Evolutionary conservation across 208 protist genomes (phyloP).

Genomic region (Sergeia podlipaevii): DNA sequence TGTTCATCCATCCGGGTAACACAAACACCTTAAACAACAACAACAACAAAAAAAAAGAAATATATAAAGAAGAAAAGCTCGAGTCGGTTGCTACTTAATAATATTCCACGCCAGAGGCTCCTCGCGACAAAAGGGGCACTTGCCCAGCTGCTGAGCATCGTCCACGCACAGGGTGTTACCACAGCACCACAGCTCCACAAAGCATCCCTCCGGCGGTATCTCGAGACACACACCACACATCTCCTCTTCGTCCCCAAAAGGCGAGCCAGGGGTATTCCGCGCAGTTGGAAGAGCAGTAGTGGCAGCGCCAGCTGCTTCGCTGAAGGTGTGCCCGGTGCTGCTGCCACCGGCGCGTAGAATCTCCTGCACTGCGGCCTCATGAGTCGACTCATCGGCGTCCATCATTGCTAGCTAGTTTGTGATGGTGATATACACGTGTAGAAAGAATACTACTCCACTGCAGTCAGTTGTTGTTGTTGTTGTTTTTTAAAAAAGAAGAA

Average conservation of each 20-base stretch:
- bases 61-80: not conserved
- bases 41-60: slow-evolving; percentile 5
- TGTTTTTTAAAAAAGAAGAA: slow-evolving; percentile 6
- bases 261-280: slow-evolving; percentile 2
- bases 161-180: slow-evolving; percentile 75
- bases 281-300: not conserved
- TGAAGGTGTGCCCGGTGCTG: too few species aligned
- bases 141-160: slow-evolving; percentile 72
- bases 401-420: too few species aligned
- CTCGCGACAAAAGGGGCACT: slow-evolving; percentile 80
- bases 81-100: slow-evolving; percentile 24
- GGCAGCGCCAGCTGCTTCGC: not conserved
- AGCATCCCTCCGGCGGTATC: slow-evolving; percentile 33
- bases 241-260: slow-evolving; percentile 60
- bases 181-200: slow-evolving; percentile 82
- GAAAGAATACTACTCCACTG: not conserved
- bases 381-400: too few species aligned
- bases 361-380: too few species aligned
- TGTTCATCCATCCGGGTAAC: too few species aligned
- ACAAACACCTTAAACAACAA: too few species aligned
- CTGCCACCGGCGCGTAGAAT: too few species aligned
- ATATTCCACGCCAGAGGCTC: slow-evolving; percentile 84
- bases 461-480: not conserved
- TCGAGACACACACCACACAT: slow-evolving; percentile 87
- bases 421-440: too few species aligned